A percentile compares a stretch with the other conserved stretches of the same genome.
Conservation (phyloP, 768 basidiomycete species). For the Polyporus arcularius region DNA sequence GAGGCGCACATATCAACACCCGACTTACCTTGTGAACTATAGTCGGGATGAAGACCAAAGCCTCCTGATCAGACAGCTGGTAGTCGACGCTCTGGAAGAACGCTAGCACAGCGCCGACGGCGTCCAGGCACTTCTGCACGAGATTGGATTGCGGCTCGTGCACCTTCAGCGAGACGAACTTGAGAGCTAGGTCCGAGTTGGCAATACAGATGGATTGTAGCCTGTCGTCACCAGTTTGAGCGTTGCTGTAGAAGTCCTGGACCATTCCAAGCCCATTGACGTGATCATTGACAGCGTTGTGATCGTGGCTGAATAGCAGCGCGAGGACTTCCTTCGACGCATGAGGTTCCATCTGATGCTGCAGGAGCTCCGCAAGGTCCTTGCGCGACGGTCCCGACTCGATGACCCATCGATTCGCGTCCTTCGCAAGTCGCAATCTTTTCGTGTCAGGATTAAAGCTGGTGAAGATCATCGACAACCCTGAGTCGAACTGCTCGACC, state of each 20-base stretch:
- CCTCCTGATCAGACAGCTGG: constrained; percentile 85
- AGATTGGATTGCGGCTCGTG: constrained; percentile 92
- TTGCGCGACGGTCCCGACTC: constrained; percentile 82
- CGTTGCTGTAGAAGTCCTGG: constrained; percentile 70
- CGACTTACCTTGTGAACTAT: constrained; percentile 78
- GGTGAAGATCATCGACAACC: constrained; percentile 40
- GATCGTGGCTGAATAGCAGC: constrained; percentile 91
- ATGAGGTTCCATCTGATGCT: constrained; percentile 90
- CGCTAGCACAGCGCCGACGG: constrained; percentile 74
- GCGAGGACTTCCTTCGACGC: constrained; percentile 73
- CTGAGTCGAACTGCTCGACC: constrained; percentile 4
- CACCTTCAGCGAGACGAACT: constrained; percentile 89
- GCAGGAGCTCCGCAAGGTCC: constrained; percentile 83
- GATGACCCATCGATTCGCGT: constrained; percentile 80
- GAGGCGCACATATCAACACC: not conserved
- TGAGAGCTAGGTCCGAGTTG: constrained; percentile 89
- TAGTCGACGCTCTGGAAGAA: constrained; percentile 74
- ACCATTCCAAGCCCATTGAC: constrained; percentile 74
- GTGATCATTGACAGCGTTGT: constrained; percentile 92
- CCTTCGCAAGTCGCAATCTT: constrained; percentile 68
- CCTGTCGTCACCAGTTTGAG: constrained; percentile 56
- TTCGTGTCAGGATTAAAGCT: constrained; percentile 63
- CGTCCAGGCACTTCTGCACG: constrained; percentile 84
- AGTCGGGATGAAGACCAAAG: constrained; percentile 84
- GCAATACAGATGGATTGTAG: constrained; percentile 70